Evolutionary conservation across 345 rosid species (phyloP).

Genomic region (Moricandia moricandioides): DNA sequence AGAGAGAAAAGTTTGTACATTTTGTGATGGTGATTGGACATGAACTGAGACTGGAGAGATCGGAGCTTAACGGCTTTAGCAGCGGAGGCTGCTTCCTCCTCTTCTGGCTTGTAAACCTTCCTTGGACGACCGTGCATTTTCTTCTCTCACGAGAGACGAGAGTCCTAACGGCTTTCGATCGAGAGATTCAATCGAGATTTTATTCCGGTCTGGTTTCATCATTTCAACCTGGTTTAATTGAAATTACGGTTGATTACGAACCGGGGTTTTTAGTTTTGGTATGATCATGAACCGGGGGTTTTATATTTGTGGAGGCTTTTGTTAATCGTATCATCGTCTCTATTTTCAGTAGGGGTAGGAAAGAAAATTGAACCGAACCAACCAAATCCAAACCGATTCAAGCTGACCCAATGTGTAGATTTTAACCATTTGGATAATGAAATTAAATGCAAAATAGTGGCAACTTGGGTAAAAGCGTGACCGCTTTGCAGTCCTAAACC

Average conservation of each 20-base stretch:
- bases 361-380: too few relatives aligned
- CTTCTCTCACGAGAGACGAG: background rate
- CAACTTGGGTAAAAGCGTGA: too few relatives aligned
- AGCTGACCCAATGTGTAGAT: too few relatives aligned
- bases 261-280: background rate
- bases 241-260: background rate
- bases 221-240: background rate
- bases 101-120: conserved; percentile 43
- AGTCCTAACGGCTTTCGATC: conserved; percentile 17
- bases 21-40: conserved; percentile 58
- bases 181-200: background rate
- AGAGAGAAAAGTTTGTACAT: conserved; percentile 42
- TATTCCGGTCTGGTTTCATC: background rate
- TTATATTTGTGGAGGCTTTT: background rate
- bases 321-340: background rate
- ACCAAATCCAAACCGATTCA: too few relatives aligned
- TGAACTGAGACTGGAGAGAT: conserved; percentile 62
- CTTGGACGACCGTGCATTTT: conserved; percentile 87
- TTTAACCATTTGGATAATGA: too few relatives aligned
- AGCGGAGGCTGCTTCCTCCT: conserved; percentile 59
- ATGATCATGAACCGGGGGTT: background rate
- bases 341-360: background rate
- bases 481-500: too few relatives aligned
- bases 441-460: too few relatives aligned
- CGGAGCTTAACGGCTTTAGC: conserved; percentile 75